Percentiles rank a stretch among this genome's conserved stretches.
Conservation (phyloP, 2,329 filamentous ascomycete species). For the Teratosphaeria gauchensis region DNA sequence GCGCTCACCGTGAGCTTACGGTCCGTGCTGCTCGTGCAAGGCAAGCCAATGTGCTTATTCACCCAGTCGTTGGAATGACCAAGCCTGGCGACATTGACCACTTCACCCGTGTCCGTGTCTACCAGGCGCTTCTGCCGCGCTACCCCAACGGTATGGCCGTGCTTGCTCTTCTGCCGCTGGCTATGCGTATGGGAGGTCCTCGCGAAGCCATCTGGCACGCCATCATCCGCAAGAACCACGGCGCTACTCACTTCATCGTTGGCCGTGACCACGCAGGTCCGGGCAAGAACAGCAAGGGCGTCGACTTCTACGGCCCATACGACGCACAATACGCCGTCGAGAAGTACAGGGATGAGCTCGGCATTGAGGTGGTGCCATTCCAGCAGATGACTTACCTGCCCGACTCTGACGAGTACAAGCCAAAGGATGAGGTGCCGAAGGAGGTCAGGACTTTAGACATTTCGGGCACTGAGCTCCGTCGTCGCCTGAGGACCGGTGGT, state of each 20-base stretch:
- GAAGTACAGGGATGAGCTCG: constrained; percentile 92
- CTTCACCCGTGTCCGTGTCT: constrained; percentile 97
- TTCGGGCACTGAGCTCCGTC: constrained; percentile 66
- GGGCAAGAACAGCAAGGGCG: constrained; percentile 94
- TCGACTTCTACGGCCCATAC: constrained; percentile 96
- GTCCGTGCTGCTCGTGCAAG: constrained; percentile 91
- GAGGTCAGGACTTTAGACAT: constrained; percentile 65
- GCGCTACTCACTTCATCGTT: constrained; percentile 97
- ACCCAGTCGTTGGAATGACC: constrained; percentile 95
- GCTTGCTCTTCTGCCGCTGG: constrained; percentile 83
- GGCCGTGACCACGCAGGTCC: constrained; percentile 96
- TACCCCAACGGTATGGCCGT: constrained; percentile 99
- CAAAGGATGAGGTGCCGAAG: constrained; percentile 77
- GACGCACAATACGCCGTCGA: constrained; percentile 94
- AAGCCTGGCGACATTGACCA: constrained; percentile 99
- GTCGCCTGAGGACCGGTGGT: constrained; percentile 79
- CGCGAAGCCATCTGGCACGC: constrained; percentile 99
- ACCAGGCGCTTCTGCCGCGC: constrained; percentile 89
- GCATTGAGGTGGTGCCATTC: constrained; percentile 98
- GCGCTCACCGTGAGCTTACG: constrained; percentile 93
- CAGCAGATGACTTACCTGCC: constrained; percentile 99
- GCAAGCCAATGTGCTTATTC: constrained; percentile 97
- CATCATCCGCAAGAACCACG: constrained; percentile 99
- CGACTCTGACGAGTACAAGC: constrained; percentile 91
- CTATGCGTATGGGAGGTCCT: constrained; percentile 98